These are phyloP conservation scores for Hygrophoropsis aurantiaca DNA, from an alignment of 768 basidiomycete genomes.

Conservation along the genomic window DNA sequence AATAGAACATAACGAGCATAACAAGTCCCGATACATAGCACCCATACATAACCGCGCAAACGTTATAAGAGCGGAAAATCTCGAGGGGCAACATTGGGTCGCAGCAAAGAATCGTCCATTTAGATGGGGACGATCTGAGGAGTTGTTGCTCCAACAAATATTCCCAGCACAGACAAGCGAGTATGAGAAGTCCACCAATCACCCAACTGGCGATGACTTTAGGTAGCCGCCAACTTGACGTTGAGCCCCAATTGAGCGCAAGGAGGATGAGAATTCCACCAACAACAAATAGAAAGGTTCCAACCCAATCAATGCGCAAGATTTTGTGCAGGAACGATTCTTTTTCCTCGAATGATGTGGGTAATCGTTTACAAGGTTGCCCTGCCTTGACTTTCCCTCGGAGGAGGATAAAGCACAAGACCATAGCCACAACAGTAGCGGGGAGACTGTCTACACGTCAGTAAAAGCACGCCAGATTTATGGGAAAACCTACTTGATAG, in stretches of 20 bases:
- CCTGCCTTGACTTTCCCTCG: slow-evolving; percentile 30
- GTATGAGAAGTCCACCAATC: slow-evolving; percentile 39
- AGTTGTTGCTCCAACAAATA: slow-evolving; percentile 28
- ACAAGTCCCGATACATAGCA: slow-evolving; percentile 40
- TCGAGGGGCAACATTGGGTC: slow-evolving; percentile 41
- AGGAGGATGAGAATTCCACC: slow-evolving; percentile 41
- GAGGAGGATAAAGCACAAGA: slow-evolving; percentile 35
- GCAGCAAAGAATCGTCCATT: slow-evolving; percentile 10
- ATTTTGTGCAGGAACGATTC: slow-evolving; percentile 25
- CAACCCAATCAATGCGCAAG: slow-evolving; percentile 40
- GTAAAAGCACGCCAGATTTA: not conserved
- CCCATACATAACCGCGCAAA: slow-evolving; percentile 31
- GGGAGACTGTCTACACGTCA: slow-evolving; percentile 31
- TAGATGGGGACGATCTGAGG: not conserved
- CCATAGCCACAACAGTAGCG: slow-evolving; percentile 25
- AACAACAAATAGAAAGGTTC: slow-evolving; percentile 34
- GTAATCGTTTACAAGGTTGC: slow-evolving; percentile 12
- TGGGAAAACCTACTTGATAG: slow-evolving; percentile 37
- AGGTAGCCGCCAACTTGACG: slow-evolving; percentile 29
- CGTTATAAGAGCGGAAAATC: slow-evolving; percentile 34
- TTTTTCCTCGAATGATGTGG: not conserved
- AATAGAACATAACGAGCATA: slow-evolving; percentile 44
- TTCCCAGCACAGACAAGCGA: slow-evolving; percentile 37
- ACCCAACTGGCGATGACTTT: slow-evolving; percentile 45
- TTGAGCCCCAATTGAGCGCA: slow-evolving; percentile 43